These are phyloP conservation scores for Pilatotrama ljubarskyi DNA, from an alignment of 768 basidiomycete genomes.

Conservation along the genomic window DNA sequence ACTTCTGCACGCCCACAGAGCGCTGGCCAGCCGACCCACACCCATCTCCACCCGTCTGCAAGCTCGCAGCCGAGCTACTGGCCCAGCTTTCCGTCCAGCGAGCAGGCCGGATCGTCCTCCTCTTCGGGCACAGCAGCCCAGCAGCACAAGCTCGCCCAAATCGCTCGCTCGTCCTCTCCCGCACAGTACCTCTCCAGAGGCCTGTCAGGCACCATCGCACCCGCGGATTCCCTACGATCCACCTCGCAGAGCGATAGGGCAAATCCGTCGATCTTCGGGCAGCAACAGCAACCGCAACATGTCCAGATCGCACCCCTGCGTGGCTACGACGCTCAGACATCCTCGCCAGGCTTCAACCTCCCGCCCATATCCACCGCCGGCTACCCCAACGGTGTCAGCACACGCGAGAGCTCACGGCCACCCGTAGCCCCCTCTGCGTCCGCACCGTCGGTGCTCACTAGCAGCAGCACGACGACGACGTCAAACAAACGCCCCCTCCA, in stretches of 20 bases:
- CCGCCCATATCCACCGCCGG: constrained; percentile 16
- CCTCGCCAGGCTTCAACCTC: constrained; percentile 10
- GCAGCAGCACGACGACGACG: neutral
- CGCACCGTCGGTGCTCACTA: neutral
- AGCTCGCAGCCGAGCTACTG: constrained; percentile 22
- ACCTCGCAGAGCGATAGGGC: neutral
- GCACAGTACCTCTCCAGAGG: constrained; percentile 6
- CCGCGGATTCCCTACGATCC: constrained; percentile 10
- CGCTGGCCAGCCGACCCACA: constrained; percentile 6
- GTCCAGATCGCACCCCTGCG: constrained; percentile 15
- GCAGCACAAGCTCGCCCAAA: neutral
- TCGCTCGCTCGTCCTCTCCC: constrained; percentile 13
- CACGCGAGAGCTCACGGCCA: neutral
- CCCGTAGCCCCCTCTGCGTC: constrained; percentile 7
- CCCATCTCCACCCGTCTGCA: constrained; percentile 15
- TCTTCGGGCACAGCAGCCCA: neutral
- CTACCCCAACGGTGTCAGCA: neutral
- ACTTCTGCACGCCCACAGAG: constrained; percentile 19
- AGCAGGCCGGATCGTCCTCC: neutral
- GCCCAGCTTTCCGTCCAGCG: constrained; percentile 16
- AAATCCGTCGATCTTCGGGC: neutral
- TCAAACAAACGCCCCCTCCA: constrained; percentile 20
- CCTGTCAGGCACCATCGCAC: constrained; percentile 4
- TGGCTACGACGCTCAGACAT: neutral
- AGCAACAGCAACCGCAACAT: constrained; percentile 4